Evolutionary conservation across 225 moss, liverwort and hornwort species (phyloP).

Genomic region (Sphagnum tenellum): DNA sequence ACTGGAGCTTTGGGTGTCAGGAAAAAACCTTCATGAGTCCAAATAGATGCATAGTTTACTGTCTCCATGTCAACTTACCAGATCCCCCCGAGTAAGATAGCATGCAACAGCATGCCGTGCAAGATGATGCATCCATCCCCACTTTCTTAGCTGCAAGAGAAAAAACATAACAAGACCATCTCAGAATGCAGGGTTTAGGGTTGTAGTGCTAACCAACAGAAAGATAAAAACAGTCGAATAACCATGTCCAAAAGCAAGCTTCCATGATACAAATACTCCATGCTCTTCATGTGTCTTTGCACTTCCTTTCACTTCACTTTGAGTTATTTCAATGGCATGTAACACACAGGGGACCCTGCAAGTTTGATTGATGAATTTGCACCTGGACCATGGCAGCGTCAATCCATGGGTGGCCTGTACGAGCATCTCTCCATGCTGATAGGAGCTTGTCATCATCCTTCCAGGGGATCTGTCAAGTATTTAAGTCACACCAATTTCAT

Average conservation of each 20-base stretch:
- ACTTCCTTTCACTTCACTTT: too few relatives aligned
- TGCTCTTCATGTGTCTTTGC: too few relatives aligned
- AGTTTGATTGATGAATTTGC: background rate
- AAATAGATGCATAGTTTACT: background rate
- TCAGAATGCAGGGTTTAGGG: background rate
- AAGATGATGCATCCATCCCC: conserved; percentile 99
- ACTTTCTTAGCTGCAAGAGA: conserved; percentile 76
- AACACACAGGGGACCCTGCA: background rate
- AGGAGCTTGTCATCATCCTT: conserved; percentile 72
- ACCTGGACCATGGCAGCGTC: conserved; percentile 98
- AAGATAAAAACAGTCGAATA: too few relatives aligned
- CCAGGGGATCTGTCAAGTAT: conserved; percentile 65
- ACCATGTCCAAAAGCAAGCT: too few relatives aligned
- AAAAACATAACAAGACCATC: conserved; percentile 1
- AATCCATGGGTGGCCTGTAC: conserved; percentile 92
- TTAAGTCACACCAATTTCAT: too few relatives aligned
- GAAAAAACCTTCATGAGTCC: background rate
- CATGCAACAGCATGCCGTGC: conserved; percentile 97
- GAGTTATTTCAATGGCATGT: too few relatives aligned
- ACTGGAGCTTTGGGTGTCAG: too few relatives aligned
- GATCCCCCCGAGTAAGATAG: conserved; percentile 87
- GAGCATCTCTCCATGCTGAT: conserved; percentile 81
- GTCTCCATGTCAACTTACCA: conserved; percentile 33
- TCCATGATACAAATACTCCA: too few relatives aligned
- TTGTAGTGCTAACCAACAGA: too few relatives aligned